A percentile compares a stretch with the other conserved stretches of the same genome.
phyloP scores from a whole-genome alignment of 2,329 filamentous ascomycete species.

The Trichoderma sp. region DNA sequence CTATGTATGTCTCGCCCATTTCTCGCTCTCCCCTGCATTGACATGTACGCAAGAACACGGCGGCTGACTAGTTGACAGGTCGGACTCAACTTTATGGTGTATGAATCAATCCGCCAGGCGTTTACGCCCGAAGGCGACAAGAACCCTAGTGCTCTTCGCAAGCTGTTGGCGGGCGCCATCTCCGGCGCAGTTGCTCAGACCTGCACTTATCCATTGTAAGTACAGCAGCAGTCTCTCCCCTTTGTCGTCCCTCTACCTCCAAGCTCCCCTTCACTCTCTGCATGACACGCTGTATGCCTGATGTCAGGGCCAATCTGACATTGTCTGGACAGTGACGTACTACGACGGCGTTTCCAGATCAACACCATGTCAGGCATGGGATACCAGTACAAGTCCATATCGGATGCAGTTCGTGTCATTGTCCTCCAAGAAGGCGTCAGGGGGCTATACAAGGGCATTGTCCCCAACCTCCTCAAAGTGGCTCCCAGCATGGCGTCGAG shows the following conservation, averaged over 20 bases:
- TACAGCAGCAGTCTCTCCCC: background rate
- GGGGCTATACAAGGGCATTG: conserved; percentile 93
- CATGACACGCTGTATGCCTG: too few species aligned
- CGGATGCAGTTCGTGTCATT: conserved; percentile 81
- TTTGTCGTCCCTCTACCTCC: too few species aligned
- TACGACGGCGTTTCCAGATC: conserved; percentile 93
- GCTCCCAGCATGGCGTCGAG: conserved; percentile 98
- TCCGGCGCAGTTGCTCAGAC: conserved; percentile 97
- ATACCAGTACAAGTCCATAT: conserved; percentile 87
- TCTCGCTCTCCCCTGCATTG: background rate
- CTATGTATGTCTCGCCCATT: conserved; percentile 56
- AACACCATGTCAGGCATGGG: conserved; percentile 99
- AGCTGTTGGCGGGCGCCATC: conserved; percentile 85
- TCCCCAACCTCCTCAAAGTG: conserved; percentile 94
- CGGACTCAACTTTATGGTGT: conserved; percentile 97
- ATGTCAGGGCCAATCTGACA: background rate
- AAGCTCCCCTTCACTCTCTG: conserved; percentile 13
- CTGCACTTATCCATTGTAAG: conserved; percentile 97
- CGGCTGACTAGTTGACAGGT: conserved; percentile 57
- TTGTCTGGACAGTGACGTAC: conserved; percentile 68
- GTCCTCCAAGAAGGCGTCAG: conserved; percentile 77
- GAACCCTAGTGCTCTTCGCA: conserved; percentile 77
- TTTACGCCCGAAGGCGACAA: conserved; percentile 86
- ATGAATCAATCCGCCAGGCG: conserved; percentile 82
- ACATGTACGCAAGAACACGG: background rate